A percentile compares a stretch with the other conserved stretches of the same genome.
Conservation (phyloP, 163 green algal species). For the Scenedesmus sp. region DNA sequence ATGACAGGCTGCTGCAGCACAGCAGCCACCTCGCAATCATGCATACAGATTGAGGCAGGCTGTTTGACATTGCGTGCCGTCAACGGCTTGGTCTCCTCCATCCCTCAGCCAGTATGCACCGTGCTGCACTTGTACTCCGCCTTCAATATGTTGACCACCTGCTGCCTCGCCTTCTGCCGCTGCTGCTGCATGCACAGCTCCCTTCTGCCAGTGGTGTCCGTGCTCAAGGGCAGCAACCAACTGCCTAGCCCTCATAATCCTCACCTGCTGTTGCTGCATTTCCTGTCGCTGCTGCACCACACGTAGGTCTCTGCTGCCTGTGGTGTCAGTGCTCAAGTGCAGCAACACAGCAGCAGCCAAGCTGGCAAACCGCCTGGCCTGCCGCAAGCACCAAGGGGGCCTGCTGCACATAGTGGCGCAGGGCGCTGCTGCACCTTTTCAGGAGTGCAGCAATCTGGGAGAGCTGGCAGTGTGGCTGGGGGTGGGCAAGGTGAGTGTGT, state of each 20-base stretch:
- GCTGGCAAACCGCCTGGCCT: background rate
- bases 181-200: background rate
- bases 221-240: background rate
- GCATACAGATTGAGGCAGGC: too few relatives aligned
- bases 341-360: background rate
- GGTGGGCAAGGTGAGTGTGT: background rate
- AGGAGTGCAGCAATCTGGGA: slow-evolving; percentile 17
- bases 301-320: slow-evolving; percentile 4
- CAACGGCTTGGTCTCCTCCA: too few relatives aligned
- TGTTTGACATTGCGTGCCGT: too few relatives aligned
- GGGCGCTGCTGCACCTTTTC: background rate
- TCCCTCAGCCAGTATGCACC: too few relatives aligned
- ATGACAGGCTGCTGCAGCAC: too few relatives aligned
- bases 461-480: slow-evolving; percentile 34
- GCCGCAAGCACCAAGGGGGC: background rate
- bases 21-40: too few relatives aligned
- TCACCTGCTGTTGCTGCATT: background rate
- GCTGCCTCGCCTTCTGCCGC: too few relatives aligned
- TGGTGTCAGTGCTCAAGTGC: slow-evolving; percentile 9
- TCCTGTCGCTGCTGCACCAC: background rate
- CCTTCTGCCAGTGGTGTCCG: slow-evolving; percentile 3
- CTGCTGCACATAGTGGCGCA: slow-evolving; percentile 10
- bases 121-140: too few relatives aligned
- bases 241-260: background rate
- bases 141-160: too few relatives aligned